These are phyloP conservation scores for Triticum turgidum DNA, from an alignment of 176 grass and related monocot species.

Conservation along the genomic window DNA sequence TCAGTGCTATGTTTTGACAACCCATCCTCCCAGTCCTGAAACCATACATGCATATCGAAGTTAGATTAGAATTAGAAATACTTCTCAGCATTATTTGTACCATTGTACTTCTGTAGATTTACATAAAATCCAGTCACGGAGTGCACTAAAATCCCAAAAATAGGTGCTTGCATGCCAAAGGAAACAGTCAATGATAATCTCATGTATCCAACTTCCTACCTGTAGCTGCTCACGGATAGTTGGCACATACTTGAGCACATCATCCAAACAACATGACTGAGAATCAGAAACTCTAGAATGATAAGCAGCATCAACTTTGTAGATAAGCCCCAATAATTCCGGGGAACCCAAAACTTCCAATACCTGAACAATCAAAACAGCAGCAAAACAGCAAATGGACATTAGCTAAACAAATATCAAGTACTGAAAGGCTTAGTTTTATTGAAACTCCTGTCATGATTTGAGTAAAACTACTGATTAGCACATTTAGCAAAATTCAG, in stretches of 20 bases:
- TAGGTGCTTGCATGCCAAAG: background rate
- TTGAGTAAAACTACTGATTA: background rate
- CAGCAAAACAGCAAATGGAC: background rate
- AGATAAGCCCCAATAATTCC: slow-evolving; percentile 58
- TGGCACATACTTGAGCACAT: slow-evolving; percentile 62
- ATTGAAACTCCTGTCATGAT: background rate
- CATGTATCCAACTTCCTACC: slow-evolving; percentile 40
- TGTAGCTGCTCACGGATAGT: slow-evolving; percentile 62
- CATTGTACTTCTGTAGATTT: background rate
- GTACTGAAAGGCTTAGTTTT: background rate
- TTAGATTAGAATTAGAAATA: background rate
- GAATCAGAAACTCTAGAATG: slow-evolving; percentile 40
- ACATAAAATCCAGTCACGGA: slow-evolving; percentile 4
- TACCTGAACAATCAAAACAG: slow-evolving; percentile 48
- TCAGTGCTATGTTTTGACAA: slow-evolving; percentile 54
- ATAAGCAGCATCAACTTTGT: slow-evolving; percentile 51
- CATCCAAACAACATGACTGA: slow-evolving; percentile 33
- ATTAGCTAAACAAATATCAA: slow-evolving; percentile 14
- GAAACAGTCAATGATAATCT: background rate
- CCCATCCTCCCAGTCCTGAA: slow-evolving; percentile 79
- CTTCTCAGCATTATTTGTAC: background rate
- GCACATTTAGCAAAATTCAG: background rate
- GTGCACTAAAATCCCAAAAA: background rate
- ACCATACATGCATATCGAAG: slow-evolving; percentile 16
- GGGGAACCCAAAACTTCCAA: slow-evolving; percentile 62